Percentiles rank a stretch among this genome's conserved stretches.
Conservation (phyloP, 192 early-diverging fungal genomes). For the Dispira simplex region DNA sequence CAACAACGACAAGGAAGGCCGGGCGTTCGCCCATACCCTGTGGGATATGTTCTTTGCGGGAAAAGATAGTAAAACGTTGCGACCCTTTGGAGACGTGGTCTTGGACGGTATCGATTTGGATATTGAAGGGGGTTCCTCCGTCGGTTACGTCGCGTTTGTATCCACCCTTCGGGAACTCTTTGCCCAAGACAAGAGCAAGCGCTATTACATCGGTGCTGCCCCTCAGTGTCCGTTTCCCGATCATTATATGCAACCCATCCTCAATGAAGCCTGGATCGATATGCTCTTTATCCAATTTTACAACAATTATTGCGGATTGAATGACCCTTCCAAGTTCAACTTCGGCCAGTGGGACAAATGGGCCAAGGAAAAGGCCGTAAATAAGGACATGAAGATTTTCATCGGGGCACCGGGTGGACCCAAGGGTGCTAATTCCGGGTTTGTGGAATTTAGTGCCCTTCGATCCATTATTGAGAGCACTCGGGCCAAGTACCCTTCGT, state of each 20-base stretch:
- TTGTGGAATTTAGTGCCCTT: constrained; percentile 28
- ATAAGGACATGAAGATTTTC: constrained; percentile 42
- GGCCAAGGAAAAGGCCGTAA: constrained; percentile 35
- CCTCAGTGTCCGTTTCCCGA: constrained; percentile 64
- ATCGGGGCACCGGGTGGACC: constrained; percentile 46
- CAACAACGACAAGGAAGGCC: constrained; percentile 32
- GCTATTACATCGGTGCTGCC: constrained; percentile 45
- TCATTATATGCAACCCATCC: constrained; percentile 36
- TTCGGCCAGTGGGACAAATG: constrained; percentile 58
- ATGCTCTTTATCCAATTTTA: constrained; percentile 71
- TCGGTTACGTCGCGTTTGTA: constrained; percentile 43
- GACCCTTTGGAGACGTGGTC: constrained; percentile 51
- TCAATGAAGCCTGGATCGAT: constrained; percentile 43
- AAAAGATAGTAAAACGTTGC: constrained; percentile 16
- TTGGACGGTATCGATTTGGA: constrained; percentile 62
- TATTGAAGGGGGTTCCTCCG: constrained; percentile 43
- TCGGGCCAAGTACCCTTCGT: constrained; percentile 31
- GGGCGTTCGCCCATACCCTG: constrained; percentile 45
- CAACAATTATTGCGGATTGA: constrained; percentile 59
- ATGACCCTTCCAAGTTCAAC: constrained; percentile 39
- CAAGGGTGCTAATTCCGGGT: too few relatives aligned
- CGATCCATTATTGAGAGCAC: constrained; percentile 34
- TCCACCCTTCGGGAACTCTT: constrained; percentile 34
- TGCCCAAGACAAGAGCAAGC: constrained; percentile 22
- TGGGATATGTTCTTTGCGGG: constrained; percentile 68